Base-by-base conservation (phyloP, 495 filamentous ascomycete genomes). In the Durotheca rogersii region DNA sequence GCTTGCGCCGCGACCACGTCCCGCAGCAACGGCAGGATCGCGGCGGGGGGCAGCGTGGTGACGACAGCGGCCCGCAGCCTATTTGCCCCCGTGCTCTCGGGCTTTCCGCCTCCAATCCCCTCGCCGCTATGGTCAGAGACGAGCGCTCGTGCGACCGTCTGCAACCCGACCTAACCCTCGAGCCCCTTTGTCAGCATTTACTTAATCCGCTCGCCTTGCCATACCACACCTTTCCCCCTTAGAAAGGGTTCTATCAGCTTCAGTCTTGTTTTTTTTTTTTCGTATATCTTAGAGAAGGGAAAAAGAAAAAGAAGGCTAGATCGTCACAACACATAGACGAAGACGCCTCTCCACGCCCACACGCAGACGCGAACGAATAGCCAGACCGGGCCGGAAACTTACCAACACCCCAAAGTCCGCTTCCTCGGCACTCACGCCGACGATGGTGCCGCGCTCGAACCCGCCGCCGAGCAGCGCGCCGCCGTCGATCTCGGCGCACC, bases 391-490 rank as follows among this genome's bases (percentile, higher is more conserved):
- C n/a, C n/a, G 11, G 56, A 38, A 16, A 65, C 72, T 58, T 43
- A 75, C 72, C 59, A 67, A 33, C 10, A 73, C 32, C 3, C 67
- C 71, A 9, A 70, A 33, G 11, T 66, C 68, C 7, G 59, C 67
- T 6, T 67, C 68, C 57, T 79, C 74, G 0, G 65, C 47, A 23
- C 76, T 81, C 27, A 80, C 43, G 0, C 77, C 78, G 0, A 77
- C 69, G 0, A 81, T 71, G n/a, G 58, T 49, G 0, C 77, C 78
- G 9, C 70, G 53, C 56, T 75, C 68, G 3, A 77, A 59, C 9
- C 77, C 75, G 12, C 77, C 75, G 12, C 67, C 71, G 10, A 69
- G 49, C 11, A 80, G 58, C 7, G 77, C 58, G 14, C 66, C 29
- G 2, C 72, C 62, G 58, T 81, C 77, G 19, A 81, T 56, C 33